A percentile compares a stretch with the other conserved stretches of the same genome.
Conservation (phyloP, 1,284 basidiomycete genomes). For the Schizopora paradoxa region DNA sequence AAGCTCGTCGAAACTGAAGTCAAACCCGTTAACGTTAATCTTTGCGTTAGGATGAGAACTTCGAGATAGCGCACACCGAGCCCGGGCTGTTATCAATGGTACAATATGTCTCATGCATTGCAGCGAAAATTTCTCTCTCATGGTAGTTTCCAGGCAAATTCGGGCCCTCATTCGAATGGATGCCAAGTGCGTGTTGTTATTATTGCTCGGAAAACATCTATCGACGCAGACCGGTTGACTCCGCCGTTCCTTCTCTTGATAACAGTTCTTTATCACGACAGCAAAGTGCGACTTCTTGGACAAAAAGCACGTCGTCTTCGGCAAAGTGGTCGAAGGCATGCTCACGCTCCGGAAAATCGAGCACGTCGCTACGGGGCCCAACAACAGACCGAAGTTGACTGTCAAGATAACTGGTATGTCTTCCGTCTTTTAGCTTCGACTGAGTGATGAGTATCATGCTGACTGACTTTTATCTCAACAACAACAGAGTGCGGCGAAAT, state of each 20-base stretch:
- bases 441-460: neutral
- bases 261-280: slow-evolving; percentile 94
- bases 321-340: slow-evolving; percentile 84
- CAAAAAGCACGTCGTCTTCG: slow-evolving; percentile 93
- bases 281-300: slow-evolving; percentile 92
- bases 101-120: slow-evolving; percentile 17
- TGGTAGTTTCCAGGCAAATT: slow-evolving; percentile 67
- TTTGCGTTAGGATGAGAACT: slow-evolving; percentile 82
- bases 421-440: neutral
- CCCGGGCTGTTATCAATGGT: slow-evolving; percentile 87
- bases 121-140: slow-evolving; percentile 5
- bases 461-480: neutral
- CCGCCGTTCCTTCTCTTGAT: neutral
- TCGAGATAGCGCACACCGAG: slow-evolving; percentile 81
- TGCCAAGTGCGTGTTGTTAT: slow-evolving; percentile 59
- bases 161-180: slow-evolving; percentile 88
- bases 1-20: neutral
- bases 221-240: neutral
- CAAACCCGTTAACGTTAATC: neutral
- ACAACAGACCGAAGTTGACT: slow-evolving; percentile 78
- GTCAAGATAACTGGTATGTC: slow-evolving; percentile 78
- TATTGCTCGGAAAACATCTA: neutral
- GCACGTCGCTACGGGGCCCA: slow-evolving; percentile 85
- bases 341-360: slow-evolving; percentile 91
- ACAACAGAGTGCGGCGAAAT: slow-evolving; percentile 16